Percentiles rank a stretch among this genome's conserved stretches.
These are phyloP conservation scores for Vitellaria paradoxa DNA, from an alignment of 179 eudicot genomes.

Conservation along the genomic window DNA sequence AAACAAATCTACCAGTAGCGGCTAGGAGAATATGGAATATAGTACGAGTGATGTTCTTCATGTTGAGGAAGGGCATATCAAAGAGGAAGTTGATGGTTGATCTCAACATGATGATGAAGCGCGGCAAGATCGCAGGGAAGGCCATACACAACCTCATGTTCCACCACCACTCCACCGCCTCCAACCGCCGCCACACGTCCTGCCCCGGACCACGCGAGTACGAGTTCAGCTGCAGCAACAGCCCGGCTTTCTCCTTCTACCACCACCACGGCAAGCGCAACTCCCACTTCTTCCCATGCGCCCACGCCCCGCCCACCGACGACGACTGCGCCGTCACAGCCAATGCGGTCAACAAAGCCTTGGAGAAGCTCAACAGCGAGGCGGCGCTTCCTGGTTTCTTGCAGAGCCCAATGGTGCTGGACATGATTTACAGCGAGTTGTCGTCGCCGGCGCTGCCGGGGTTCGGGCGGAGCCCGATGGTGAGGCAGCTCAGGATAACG, in stretches of 20 bases:
- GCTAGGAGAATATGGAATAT: constrained; percentile 31
- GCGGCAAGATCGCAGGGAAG: constrained; percentile 35
- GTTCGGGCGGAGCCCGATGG: constrained; percentile 47
- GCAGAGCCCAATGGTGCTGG: constrained; percentile 35
- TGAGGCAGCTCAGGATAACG: constrained; percentile 55
- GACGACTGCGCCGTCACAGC: constrained; percentile 10
- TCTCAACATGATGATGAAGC: constrained; percentile 32
- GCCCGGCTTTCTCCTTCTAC: constrained; percentile 30
- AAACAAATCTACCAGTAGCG: constrained; percentile 22
- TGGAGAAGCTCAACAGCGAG: constrained; percentile 39
- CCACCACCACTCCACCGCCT: constrained; percentile 8
- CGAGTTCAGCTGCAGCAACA: constrained; percentile 43
- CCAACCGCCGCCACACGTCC: neutral
- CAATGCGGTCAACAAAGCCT: constrained; percentile 17
- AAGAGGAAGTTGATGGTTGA: constrained; percentile 33
- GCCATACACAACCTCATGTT: constrained; percentile 31
- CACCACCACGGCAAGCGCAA: constrained; percentile 22
- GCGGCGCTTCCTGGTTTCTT: constrained; percentile 43
- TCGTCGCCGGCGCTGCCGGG: constrained; percentile 47
- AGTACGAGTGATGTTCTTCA: constrained; percentile 28
- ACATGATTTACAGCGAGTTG: constrained; percentile 33
- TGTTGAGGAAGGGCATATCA: constrained; percentile 35
- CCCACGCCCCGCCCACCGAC: constrained; percentile 16
- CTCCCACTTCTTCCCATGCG: constrained; percentile 9
- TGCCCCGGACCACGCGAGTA: constrained; percentile 21